phyloP scores from a whole-genome alignment of 2,329 filamentous ascomycete species.

The Purpureocillium lavendulum region DNA sequence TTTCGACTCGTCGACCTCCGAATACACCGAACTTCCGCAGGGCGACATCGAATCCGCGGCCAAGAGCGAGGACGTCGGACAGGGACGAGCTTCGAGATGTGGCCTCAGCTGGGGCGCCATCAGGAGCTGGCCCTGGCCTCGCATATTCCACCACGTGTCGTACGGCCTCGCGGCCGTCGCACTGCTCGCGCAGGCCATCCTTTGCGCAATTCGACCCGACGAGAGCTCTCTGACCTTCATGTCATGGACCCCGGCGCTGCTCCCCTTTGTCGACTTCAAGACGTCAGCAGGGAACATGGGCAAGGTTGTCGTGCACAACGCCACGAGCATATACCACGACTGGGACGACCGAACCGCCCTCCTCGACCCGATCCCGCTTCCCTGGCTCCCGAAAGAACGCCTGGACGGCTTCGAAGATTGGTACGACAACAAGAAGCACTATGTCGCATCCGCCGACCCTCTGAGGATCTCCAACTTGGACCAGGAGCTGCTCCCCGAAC shows the following conservation, averaged over 20 bases:
- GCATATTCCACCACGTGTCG: background rate
- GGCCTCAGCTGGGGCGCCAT: background rate
- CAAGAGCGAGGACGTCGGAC: conserved; percentile 2
- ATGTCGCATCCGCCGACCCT: conserved; percentile 26
- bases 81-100: background rate
- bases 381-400: conserved; percentile 17
- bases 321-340: conserved; percentile 11
- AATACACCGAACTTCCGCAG: conserved; percentile 14
- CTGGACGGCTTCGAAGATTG: conserved; percentile 19
- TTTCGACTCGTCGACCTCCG: background rate
- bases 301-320: conserved; percentile 13
- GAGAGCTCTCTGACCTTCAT: conserved; percentile 19
- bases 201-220: conserved; percentile 12
- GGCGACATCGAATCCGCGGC: conserved; percentile 10
- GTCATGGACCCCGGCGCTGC: conserved; percentile 19
- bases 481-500: conserved; percentile 19
- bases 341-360: conserved; percentile 22
- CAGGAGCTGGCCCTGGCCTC: background rate
- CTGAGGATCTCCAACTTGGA: conserved; percentile 29
- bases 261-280: conserved; percentile 20
- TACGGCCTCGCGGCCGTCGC: conserved; percentile 3
- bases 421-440: conserved; percentile 18
- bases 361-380: conserved; percentile 8
- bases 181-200: conserved; percentile 9
- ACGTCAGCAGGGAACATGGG: conserved; percentile 15